Base-by-base conservation (phyloP, 257 asterid species). In the Echium plantagineum region DNA sequence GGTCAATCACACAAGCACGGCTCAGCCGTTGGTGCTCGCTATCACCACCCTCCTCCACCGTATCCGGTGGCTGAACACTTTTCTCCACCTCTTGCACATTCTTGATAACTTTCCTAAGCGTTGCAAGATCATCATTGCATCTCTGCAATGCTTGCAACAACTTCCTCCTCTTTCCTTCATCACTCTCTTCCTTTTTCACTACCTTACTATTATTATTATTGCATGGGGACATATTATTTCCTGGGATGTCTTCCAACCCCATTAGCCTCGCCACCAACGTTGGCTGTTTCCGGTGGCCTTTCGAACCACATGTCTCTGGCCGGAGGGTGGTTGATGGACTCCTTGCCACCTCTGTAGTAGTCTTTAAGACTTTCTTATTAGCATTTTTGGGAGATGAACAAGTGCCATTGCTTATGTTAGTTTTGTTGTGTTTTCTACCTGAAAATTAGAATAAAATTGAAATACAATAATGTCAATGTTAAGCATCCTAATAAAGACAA, bases 41-140 rank as follows among this genome's bases (percentile, higher is more conserved):
- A 24, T 67, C 42, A 28, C 31, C 16, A 15, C 19, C 76, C 64
- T 47, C 52, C 42, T 70, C 59, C 55, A 24, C 35, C 7, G 55
- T 28, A 32, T 59, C 38, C 59, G 80, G 72, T 56, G 77, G 70
- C 64, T 46, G 72, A 13, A 47, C 55, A 35, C 65, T 63, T 42
- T 61, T 58, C 28, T 63, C 63, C 28, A 19, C 63, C 15, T 61
- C 38, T 38, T 69, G 68, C 22, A 78, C 82, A 18, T 85, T 77
- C 64, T 66, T 72, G 69, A 90, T 83, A 64, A 90, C 85, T 63
- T 66, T 77, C 82, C 75, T 85, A 52, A 90, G 74, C 56, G 79
- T 78, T 67, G 85, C 94, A 80, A 90, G 69, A 75, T 90, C 97
- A 58, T 83, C 75, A 63, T 87, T 87, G 71, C 96, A 87, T 74